Percentiles rank a stretch among this genome's conserved stretches.
Conservation (phyloP, 2,329 filamentous ascomycete genomes). For the Ophiosphaerella herpotricha region DNA sequence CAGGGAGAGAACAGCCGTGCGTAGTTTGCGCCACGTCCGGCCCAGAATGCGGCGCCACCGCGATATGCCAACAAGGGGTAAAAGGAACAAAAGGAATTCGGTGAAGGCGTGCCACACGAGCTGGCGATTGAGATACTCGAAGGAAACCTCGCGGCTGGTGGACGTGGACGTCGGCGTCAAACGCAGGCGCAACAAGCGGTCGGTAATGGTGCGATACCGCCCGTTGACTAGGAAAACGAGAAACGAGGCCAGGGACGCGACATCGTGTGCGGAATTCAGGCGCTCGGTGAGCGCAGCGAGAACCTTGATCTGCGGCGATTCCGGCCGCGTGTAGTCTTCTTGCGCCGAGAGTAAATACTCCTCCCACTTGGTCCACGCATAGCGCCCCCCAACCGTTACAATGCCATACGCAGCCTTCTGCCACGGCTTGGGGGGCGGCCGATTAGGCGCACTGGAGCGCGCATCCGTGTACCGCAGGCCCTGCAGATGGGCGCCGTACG, state of each 20-base stretch:
- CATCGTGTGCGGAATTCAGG: slow-evolving; percentile 74
- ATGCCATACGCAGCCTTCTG: slow-evolving; percentile 87
- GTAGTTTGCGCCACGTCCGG: slow-evolving; percentile 82
- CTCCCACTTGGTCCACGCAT: slow-evolving; percentile 92
- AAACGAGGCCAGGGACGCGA: slow-evolving; percentile 83
- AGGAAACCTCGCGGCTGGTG: slow-evolving; percentile 88
- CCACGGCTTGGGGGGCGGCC: slow-evolving; percentile 73
- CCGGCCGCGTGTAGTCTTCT: slow-evolving; percentile 68
- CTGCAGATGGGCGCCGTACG: slow-evolving; percentile 90
- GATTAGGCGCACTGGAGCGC: slow-evolving; percentile 57
- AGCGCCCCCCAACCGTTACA: slow-evolving; percentile 83
- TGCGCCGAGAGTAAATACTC: slow-evolving; percentile 78
- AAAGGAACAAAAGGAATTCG: slow-evolving; percentile 93
- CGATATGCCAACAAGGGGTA: slow-evolving; percentile 94
- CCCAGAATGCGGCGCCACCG: slow-evolving; percentile 91
- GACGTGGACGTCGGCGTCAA: slow-evolving; percentile 82
- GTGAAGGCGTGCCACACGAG: slow-evolving; percentile 99
- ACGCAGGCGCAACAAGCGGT: slow-evolving; percentile 81
- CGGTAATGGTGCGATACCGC: slow-evolving; percentile 85
- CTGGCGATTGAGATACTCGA: slow-evolving; percentile 96
- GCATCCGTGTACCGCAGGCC: slow-evolving; percentile 90
- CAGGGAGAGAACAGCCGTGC: slow-evolving; percentile 57
- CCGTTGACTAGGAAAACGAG: slow-evolving; percentile 90
- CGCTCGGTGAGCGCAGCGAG: slow-evolving; percentile 72
- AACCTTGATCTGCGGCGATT: slow-evolving; percentile 55